These are phyloP conservation scores for Pleodorina starrii DNA, from an alignment of 139 green algal species.

Conservation along the genomic window DNA sequence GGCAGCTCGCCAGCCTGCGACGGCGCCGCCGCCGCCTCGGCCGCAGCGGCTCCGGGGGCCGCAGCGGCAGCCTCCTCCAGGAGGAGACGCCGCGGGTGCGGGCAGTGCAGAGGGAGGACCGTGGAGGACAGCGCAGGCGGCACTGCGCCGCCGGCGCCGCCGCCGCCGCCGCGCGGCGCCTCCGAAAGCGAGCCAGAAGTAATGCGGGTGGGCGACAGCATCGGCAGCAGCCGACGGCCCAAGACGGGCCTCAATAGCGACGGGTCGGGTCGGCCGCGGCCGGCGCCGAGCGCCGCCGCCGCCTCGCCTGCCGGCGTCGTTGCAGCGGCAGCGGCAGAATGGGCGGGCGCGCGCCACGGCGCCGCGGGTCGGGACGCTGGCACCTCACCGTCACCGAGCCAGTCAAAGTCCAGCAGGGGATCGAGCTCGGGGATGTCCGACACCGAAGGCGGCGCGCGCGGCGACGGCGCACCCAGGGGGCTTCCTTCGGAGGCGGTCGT, in stretches of 20 bases:
- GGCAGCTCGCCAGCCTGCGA: not conserved
- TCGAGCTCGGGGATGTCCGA: not conserved
- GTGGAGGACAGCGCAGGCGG: not conserved
- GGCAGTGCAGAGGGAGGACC: not conserved
- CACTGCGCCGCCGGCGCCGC: not conserved
- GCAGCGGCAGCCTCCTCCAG: too few relatives aligned
- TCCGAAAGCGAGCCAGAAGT: not conserved
- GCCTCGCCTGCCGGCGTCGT: not conserved
- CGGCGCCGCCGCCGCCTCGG: not conserved
- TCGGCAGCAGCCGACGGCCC: constrained; percentile 34
- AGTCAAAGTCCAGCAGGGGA: not conserved
- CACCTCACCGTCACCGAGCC: not conserved
- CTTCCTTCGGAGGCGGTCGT: not conserved
- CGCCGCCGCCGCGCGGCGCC: not conserved
- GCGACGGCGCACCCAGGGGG: not conserved
- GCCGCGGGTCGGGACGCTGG: not conserved
- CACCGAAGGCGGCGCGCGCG: constrained; percentile 28
- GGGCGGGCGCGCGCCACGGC: not conserved
- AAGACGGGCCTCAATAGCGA: constrained; percentile 29
- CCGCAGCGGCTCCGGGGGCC: not conserved
- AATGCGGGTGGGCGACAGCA: constrained; percentile 30
- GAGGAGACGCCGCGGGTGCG: too few relatives aligned
- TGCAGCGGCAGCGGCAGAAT: not conserved
- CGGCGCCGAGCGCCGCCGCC: not conserved
- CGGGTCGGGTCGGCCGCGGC: not conserved